Evolutionary conservation across 805 yeast species (phyloP), one percentile per base, ranked within the genome.

Genomic region (Dipodascus albidus): DNA sequence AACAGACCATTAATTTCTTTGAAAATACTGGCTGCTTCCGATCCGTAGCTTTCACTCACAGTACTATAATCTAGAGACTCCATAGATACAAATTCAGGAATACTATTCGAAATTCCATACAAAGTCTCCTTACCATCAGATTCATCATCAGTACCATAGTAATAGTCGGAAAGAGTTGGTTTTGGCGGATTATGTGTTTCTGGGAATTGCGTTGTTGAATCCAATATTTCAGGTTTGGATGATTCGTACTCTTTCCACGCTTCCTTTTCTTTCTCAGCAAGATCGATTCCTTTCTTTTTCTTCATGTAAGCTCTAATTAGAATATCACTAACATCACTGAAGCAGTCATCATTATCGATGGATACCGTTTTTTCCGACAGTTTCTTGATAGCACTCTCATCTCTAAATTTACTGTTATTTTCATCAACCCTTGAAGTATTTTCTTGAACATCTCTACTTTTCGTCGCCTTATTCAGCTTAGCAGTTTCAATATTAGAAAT

Each of bases 1-100:
- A 57, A 51, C 23, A 42, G 54, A 6, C 49, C 51, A 9, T 48
- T 49, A 2, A 53, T 50, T 41, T 50, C 53, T 15, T 24, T 38
- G 48, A 50, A 56, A 23, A 47, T 23, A n/a, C 22, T 33, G 48
- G 52, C 59, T 15, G 53, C 50, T 11, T 50, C 53, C 4, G 55
- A 41, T 23, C 35, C 48, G 20, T 31, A 22, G 20, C 19, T 24
- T 3, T 21, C 19, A 38, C 19, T 21, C 24, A 24, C 23, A 9
- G n/a, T 24, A 41, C 35, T 27, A 21, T 27, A 49, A 38, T 50
- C 52, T 49, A 44, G 38, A 19, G 33, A 47, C 21, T 51, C 53
- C 21, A 24, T 21, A 4, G 31, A n/a, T 2, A 35, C 52, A 9
- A 38, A 48, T 8, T 23, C 49, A 14, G 47, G 49, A 14, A 38